Base-by-base conservation (phyloP, 345 rosid species). In the Bretschneidera sinensis region DNA sequence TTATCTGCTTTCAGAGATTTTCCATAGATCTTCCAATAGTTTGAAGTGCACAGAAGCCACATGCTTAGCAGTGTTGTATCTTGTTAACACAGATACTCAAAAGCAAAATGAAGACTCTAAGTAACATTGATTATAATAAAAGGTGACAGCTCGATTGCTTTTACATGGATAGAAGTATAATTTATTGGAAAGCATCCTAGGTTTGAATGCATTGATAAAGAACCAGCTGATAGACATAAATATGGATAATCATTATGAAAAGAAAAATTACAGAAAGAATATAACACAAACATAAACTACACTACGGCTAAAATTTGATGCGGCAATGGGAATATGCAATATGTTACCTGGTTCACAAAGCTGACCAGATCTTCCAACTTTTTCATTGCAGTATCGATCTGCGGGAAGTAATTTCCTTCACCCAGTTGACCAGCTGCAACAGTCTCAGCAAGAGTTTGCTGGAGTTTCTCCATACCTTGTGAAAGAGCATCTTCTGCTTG, bases 401-500 rank as follows among this genome's bases (percentile, higher is more conserved):
- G 91, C 9, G 94, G 86, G 33, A 62, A 53, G 66, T 65, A 78
- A 60, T 71, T 74, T 55, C 83, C 86, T 56, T 84, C 91, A 0
- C 81, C 81, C 17, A 80, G 77, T 33, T 66, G 86, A 54, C 85
- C 83, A 25, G 74, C 80, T 3, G 91, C 96, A 25, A 92, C 85
- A 35, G 79, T 74, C 51, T 78, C 89, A 17, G 96, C 78, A 35
- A 94, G 78, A 2, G 74, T 83, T 60, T 80, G 83, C 63, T 85
- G 96, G 68, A 94, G 81, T 67, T 79, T 94, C 16, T 83, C 99
- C 96, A 89, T 85, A n/a, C 96, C 99, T 72, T 87, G 92, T 0
- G 92, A 75, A 22, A 94, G 79, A 14, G 99, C 97, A 62, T 94
- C 97, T 83, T 94, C 99, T 1, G 96, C 97, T 75, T 94, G 99